Base-by-base conservation (phyloP, 352 stramenopile genomes). In the Pythium folliculosum region DNA sequence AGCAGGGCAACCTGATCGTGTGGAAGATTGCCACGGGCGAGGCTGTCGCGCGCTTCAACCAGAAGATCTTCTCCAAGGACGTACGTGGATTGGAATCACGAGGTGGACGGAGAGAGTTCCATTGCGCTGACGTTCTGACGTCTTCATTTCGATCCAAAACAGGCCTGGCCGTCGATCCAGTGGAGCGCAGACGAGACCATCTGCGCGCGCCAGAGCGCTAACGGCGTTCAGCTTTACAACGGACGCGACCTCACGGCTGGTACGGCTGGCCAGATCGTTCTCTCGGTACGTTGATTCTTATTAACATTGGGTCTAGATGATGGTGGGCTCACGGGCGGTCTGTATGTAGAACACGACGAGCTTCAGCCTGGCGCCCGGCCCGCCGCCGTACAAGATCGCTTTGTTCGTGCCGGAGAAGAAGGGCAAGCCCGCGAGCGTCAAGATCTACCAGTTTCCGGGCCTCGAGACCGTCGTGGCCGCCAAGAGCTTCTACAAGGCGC, bases 401-500 rank as follows among this genome's bases (percentile, higher is more conserved):
- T 43, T 90, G 23, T 97, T 97, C 48, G 85, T 95, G 51, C 90
- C 88, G 16, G 90, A 97, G 65, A 95, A 94, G 73, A 96, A 96
- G 68, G 88, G 88, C 52, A 94, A 95, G 65, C 90, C 90, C 21
- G 90, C 90, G 22, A 93, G 86, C 50, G 82, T 96, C 43, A 83
- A 85, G 72, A 78, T 97, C 51, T 96, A 84, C 66, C 84, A 92
- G 63, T 96, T 95, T 69, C 86, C 85, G 0, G 76, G 72, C 6
- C 65, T 92, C 32, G 81, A 91, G 47, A 73, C 75, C 1, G 69
- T 87, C 40, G 81, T 90, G 45, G 83, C 87, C 32, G 84, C 84
- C 25, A 97, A 97, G 74, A 94, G 80, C 69, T 96, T 96, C 70
- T 97, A 95, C 82, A 96, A 96, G 69, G 90, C 88, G 12, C 86